Evolutionary conservation across 2,329 filamentous ascomycete genomes (phyloP), one percentile per base, ranked within the genome.

Genomic region (Sporothrix euskadiensis): DNA sequence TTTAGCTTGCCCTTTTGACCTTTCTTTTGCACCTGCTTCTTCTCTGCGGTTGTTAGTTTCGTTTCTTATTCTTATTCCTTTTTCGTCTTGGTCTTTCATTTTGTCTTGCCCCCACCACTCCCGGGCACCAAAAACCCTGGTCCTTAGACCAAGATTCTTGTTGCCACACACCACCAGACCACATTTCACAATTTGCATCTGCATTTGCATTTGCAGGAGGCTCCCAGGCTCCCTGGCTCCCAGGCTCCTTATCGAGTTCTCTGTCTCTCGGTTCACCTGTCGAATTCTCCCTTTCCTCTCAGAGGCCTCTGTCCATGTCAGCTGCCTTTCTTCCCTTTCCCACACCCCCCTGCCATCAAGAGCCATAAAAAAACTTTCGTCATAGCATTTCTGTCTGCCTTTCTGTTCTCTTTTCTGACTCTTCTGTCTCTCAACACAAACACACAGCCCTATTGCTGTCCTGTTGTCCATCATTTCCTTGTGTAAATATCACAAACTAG

Each of bases 91-190:
- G 14, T 35, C n/a, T 35, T 4, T 63, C 32, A 5, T 41, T 4
- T n/a, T 26, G 16, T 22, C 71, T 22, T 22, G n/a, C 39, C 12
- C 41, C 12, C 10, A 41, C 35, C n/a, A 26, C 26, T 14, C 9
- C 41, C 16, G 4, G 14, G 16, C 69, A 39, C 69, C 39, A 71
- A 61, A 71, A 71, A 71, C 26, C 69, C 56, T 59, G 56, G 32
- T 49, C 56, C 39, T 44, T 63, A 32, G 56, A 63, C 54, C 56
- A 63, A 26, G 57, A 63, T 59, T 59, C 32, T 70, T 47, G 52
- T 57, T 74, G 69, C 73, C 73, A 65, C 63, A 69, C 65, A 54
- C 65, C 56, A 59, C 56, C 30, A 41, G 32, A 44, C n/a, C 30
- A 54, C 16, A 22, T 26, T 44, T 52, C 16, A 54, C 32, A 69